Conservation (phyloP, 352 stramenopile species). For the Globisporangium echinulatum region DNA sequence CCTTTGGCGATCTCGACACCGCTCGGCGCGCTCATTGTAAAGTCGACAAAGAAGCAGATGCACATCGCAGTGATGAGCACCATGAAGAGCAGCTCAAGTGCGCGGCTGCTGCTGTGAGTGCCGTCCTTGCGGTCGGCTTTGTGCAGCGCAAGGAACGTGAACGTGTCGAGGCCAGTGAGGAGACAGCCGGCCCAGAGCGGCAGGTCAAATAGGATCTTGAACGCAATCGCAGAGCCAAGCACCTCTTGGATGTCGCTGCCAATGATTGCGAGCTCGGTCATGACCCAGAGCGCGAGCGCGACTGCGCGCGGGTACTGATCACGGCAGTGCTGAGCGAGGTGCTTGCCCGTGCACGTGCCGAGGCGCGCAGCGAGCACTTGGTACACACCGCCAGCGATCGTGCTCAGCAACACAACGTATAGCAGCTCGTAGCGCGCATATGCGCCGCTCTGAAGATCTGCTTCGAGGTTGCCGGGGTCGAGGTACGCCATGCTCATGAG, state of each 20-base stretch:
- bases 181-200: conserved; percentile 76
- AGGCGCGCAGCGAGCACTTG: conserved; percentile 85
- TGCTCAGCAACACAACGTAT: conserved; percentile 80
- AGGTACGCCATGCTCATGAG: conserved; percentile 87
- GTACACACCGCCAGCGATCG: conserved; percentile 52
- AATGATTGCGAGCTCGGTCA: conserved; percentile 87
- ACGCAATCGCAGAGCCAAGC: conserved; percentile 68
- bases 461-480: conserved; percentile 90
- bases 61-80: conserved; percentile 85
- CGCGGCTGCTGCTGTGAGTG: conserved; percentile 11
- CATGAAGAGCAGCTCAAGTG: conserved; percentile 80
- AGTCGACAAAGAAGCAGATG: conserved; percentile 74
- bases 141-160: conserved; percentile 89
- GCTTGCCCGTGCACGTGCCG: conserved; percentile 77
- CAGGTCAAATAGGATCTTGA: conserved; percentile 65
- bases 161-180: conserved; percentile 63
- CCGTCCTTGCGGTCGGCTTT: conserved; percentile 29
- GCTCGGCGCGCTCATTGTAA: conserved; percentile 48
- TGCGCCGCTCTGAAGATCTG: conserved; percentile 85
- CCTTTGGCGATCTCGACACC: conserved; percentile 57
- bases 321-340: conserved; percentile 75
- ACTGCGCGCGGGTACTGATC: conserved; percentile 51
- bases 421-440: conserved; percentile 61
- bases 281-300: conserved; percentile 66
- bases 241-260: conserved; percentile 84